phyloP scores from a whole-genome alignment of 306 rosid species.

The Cercis canadensis region DNA sequence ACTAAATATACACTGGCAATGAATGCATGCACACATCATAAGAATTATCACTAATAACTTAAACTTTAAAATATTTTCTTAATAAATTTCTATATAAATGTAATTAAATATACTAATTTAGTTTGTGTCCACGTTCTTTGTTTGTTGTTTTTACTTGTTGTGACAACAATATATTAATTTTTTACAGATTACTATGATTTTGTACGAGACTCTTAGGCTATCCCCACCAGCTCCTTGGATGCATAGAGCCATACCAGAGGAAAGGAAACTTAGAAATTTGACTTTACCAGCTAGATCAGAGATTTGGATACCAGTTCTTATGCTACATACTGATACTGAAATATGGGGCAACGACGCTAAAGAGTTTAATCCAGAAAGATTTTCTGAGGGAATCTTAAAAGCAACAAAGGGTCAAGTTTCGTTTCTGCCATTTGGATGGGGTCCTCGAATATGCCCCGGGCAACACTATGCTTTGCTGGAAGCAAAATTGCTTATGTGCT shows the following conservation, averaged over 20 bases:
- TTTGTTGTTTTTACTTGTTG: too few relatives aligned
- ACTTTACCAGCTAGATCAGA: background rate
- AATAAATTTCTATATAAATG: too few relatives aligned
- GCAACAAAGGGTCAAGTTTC: background rate
- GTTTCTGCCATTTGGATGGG: too few relatives aligned
- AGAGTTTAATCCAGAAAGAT: constrained; percentile 25
- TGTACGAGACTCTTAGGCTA: constrained; percentile 49
- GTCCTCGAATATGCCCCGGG: too few relatives aligned
- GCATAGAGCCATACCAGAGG: background rate
- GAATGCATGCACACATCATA: too few relatives aligned
- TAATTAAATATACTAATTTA: too few relatives aligned
- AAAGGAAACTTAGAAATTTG: constrained; percentile 24
- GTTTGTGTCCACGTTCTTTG: too few relatives aligned
- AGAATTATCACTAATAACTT: too few relatives aligned
- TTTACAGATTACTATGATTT: constrained; percentile 48
- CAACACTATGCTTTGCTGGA: too few relatives aligned
- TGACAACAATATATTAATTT: background rate
- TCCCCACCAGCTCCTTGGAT: constrained; percentile 27
- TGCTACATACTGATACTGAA: constrained; percentile 10
- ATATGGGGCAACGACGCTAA: constrained; percentile 31
- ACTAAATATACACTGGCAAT: too few relatives aligned
- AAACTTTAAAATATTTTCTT: too few relatives aligned
- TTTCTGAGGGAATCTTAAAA: constrained; percentile 12
- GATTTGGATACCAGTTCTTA: background rate
- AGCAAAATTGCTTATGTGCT: too few relatives aligned